Evolutionary conservation across 2,329 filamentous ascomycete genomes (phyloP).

Genomic region (Botrytis galanthina): DNA sequence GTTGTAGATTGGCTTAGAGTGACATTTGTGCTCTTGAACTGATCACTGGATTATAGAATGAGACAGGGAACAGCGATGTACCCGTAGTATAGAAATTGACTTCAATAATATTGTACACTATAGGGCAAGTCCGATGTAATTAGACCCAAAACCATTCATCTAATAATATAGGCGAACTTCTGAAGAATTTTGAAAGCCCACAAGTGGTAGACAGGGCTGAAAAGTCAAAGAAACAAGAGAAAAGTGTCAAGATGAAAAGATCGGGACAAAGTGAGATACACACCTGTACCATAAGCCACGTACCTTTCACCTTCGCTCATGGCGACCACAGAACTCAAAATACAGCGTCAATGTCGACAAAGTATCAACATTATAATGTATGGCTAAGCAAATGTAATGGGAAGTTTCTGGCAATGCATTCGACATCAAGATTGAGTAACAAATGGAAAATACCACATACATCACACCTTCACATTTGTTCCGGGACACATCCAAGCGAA

Average conservation of each 20-base stretch:
- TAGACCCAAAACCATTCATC: background rate
- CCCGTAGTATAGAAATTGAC: background rate
- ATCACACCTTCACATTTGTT: background rate
- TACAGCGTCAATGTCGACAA: background rate
- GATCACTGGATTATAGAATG: background rate
- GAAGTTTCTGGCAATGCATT: background rate
- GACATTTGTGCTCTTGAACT: background rate
- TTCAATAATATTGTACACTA: background rate
- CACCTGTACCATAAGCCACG: background rate
- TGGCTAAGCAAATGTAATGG: background rate
- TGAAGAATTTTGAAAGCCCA: too few relatives aligned
- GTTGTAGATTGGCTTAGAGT: background rate
- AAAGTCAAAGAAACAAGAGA: background rate
- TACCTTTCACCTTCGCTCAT: background rate
- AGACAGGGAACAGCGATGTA: background rate
- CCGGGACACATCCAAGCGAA: background rate
- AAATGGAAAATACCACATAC: background rate
- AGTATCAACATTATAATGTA: background rate
- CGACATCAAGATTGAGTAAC: background rate
- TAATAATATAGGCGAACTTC: background rate
- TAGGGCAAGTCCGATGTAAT: background rate
- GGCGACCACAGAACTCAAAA: background rate
- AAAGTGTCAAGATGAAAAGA: background rate
- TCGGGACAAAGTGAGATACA: background rate
- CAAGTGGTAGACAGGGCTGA: background rate